Conservation (phyloP, 75 land plant species). For the Pinus albicaulis region DNA sequence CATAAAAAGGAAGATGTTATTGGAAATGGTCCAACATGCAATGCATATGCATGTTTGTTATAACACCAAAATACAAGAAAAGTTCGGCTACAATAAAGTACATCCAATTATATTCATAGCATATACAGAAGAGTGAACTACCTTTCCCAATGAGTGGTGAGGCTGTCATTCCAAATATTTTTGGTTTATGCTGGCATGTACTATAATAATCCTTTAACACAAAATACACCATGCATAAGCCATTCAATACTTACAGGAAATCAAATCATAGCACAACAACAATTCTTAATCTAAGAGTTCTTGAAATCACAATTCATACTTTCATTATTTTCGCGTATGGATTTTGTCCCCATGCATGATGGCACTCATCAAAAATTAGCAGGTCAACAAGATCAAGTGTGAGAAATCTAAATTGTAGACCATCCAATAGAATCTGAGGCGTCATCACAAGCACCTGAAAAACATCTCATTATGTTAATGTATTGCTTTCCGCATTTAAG, state of each 20-base stretch:
- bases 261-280: background rate
- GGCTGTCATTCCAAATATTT: slow-evolving; percentile 61
- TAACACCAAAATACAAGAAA: too few relatives aligned
- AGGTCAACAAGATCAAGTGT: slow-evolving; percentile 55
- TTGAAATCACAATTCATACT: slow-evolving; percentile 23
- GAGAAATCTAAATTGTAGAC: slow-evolving; percentile 60
- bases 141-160: slow-evolving; percentile 75
- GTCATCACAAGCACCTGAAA: slow-evolving; percentile 93
- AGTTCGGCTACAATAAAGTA: background rate
- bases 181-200: slow-evolving; percentile 19
- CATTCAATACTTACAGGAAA: too few relatives aligned
- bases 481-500: background rate
- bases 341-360: slow-evolving; percentile 79
- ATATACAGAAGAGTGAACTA: slow-evolving; percentile 9
- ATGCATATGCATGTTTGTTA: too few relatives aligned
- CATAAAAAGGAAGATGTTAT: too few relatives aligned
- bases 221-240: background rate
- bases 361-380: slow-evolving; percentile 91
- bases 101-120: background rate
- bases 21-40: too few relatives aligned
- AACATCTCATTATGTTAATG: background rate
- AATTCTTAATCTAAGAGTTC: background rate
- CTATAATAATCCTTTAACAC: slow-evolving; percentile 62
- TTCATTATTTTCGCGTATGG: slow-evolving; percentile 87
- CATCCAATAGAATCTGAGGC: slow-evolving; percentile 78